Conservation (phyloP, 495 filamentous ascomycete species). For the Hypoxylon trugodes region DNA sequence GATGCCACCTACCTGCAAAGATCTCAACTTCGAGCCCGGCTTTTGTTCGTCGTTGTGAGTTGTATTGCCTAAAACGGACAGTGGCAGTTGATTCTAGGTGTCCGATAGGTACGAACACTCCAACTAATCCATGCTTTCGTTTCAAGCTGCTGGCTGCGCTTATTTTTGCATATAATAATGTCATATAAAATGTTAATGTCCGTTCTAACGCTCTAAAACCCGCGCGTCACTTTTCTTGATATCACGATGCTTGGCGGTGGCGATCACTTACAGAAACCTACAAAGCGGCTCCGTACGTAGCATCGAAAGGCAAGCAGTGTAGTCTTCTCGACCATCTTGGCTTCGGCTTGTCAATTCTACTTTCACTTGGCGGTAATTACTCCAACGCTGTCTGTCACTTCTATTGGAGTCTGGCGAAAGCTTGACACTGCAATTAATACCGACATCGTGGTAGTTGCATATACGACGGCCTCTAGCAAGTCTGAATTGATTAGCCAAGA, state of each 20-base stretch:
- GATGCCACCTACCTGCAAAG: slow-evolving; percentile 40
- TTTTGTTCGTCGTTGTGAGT: slow-evolving; percentile 35
- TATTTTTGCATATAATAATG: not conserved
- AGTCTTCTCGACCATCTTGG: slow-evolving; percentile 24
- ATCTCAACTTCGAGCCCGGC: slow-evolving; percentile 33
- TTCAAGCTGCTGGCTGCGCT: slow-evolving; percentile 21
- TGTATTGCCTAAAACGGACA: slow-evolving; percentile 35
- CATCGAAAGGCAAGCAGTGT: slow-evolving; percentile 12
- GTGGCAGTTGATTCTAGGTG: slow-evolving; percentile 29
- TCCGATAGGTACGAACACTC: slow-evolving; percentile 32
- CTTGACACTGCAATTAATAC: slow-evolving; percentile 41
- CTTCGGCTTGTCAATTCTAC: slow-evolving; percentile 29
- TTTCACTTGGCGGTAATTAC: slow-evolving; percentile 35
- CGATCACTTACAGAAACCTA: slow-evolving; percentile 14
- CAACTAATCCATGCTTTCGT: slow-evolving; percentile 20
- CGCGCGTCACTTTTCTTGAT: slow-evolving; percentile 15
- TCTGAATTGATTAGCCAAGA: slow-evolving; percentile 35
- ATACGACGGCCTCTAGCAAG: slow-evolving; percentile 24
- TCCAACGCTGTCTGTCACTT: slow-evolving; percentile 19
- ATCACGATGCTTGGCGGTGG: slow-evolving; percentile 38
- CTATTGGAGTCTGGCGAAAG: slow-evolving; percentile 36
- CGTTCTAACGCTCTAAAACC: not conserved
- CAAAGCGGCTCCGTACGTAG: no score
- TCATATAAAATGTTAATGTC: slow-evolving; percentile 7
- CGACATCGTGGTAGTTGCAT: slow-evolving; percentile 40